Evolutionary conservation across 2,329 filamentous ascomycete species (phyloP).

Genomic region (Exophiala lecanii-corni): DNA sequence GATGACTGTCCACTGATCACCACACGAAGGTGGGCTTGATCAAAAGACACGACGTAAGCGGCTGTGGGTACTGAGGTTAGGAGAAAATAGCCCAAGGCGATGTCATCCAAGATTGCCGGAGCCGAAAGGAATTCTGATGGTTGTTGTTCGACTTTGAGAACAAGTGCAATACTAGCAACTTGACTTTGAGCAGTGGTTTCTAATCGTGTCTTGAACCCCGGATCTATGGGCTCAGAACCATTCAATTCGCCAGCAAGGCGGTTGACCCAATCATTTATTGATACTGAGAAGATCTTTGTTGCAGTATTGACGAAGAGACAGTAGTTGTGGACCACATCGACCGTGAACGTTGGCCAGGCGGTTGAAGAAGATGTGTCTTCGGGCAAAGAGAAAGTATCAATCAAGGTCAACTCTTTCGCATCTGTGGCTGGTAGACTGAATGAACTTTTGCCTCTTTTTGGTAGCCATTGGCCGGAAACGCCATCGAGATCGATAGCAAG

Average conservation of each 20-base stretch:
- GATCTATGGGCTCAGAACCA: constrained; percentile 33
- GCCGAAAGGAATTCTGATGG: constrained; percentile 39
- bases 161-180: constrained; percentile 45
- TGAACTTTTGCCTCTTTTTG: constrained; percentile 39
- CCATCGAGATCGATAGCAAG: constrained; percentile 59
- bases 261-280: constrained; percentile 53
- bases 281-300: constrained; percentile 51
- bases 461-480: constrained; percentile 60
- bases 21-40: constrained; percentile 38
- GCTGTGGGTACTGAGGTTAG: constrained; percentile 46
- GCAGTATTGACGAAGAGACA: constrained; percentile 55
- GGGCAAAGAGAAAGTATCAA: constrained; percentile 35
- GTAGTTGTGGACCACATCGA: constrained; percentile 53
- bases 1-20: constrained; percentile 11
- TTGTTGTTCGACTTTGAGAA: constrained; percentile 36
- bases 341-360: constrained; percentile 53
- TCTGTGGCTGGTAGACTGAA: constrained; percentile 40
- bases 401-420: constrained; percentile 39
- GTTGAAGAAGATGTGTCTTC: constrained; percentile 4
- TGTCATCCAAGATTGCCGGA: constrained; percentile 52
- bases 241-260: constrained; percentile 53
- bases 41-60: constrained; percentile 49
- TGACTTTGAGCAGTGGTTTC: constrained; percentile 51
- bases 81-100: constrained; percentile 55
- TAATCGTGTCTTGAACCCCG: constrained; percentile 54